phyloP scores from a whole-genome alignment of 441 rosid species.

The Omphalea diandra region DNA sequence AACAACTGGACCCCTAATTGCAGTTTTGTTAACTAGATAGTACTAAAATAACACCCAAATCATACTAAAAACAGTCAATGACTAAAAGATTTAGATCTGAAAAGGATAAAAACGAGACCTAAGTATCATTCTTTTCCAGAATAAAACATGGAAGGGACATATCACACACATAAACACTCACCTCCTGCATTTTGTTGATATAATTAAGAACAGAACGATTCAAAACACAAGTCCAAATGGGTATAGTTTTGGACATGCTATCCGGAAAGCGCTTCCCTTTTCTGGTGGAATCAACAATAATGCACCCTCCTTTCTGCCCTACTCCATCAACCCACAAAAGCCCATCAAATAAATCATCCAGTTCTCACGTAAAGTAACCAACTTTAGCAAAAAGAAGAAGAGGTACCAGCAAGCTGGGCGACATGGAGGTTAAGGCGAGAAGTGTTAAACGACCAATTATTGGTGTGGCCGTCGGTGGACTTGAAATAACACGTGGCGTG shows the following conservation, averaged over 20 bases:
- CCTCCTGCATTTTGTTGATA: conserved; percentile 39
- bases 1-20: neutral
- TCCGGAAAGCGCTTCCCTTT: conserved; percentile 94
- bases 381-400: neutral
- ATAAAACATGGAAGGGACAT: conserved; percentile 2
- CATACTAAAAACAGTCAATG: no score
- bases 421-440: conserved; percentile 89
- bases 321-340: conserved; percentile 29
- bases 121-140: neutral
- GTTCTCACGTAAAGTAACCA: neutral
- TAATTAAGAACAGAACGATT: conserved; percentile 58
- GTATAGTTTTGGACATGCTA: conserved; percentile 96
- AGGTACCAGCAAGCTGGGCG: conserved; percentile 66
- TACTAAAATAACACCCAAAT: no score
- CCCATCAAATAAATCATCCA: neutral
- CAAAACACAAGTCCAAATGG: conserved; percentile 87
- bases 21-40: neutral
- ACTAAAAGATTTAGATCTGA: neutral
- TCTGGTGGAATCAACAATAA: conserved; percentile 80
- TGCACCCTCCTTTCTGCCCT: conserved; percentile 95
- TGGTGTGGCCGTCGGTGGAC: conserved; percentile 95
- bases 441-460: conserved; percentile 81
- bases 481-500: conserved; percentile 82
- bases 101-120: neutral
- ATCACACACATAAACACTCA: conserved; percentile 30